Conservation (phyloP, 257 asterid species). For the Solanum sparsipilum region DNA sequence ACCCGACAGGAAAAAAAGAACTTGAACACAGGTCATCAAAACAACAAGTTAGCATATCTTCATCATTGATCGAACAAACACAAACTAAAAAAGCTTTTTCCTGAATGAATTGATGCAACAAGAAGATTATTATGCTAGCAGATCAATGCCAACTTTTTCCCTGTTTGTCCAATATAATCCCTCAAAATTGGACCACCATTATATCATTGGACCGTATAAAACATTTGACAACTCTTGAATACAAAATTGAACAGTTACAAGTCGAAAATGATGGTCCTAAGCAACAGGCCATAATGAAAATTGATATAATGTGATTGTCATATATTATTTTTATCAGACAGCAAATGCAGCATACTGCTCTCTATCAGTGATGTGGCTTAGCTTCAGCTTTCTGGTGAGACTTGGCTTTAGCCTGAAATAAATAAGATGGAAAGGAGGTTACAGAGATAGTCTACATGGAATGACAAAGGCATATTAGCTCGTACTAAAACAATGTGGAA, state of each 20-base stretch:
- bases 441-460: background rate
- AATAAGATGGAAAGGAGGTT: background rate
- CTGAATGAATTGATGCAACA: background rate
- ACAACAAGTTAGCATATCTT: background rate
- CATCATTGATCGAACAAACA: background rate
- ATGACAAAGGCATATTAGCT: background rate
- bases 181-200: slow-evolving; percentile 5
- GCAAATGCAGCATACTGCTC: slow-evolving; percentile 5
- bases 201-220: background rate
- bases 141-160: background rate
- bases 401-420: slow-evolving; percentile 46
- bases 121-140: background rate
- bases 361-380: slow-evolving; percentile 45
- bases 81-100: background rate
- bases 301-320: slow-evolving; percentile 7
- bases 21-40: background rate
- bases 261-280: slow-evolving; percentile 23
- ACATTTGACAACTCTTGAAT: slow-evolving; percentile 1
- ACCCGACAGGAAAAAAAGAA: background rate
- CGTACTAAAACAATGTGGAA: background rate
- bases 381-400: slow-evolving; percentile 68
- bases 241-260: slow-evolving; percentile 12
- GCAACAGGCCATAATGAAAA: slow-evolving; percentile 21
- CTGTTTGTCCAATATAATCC: background rate
- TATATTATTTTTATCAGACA: slow-evolving; percentile 27